Base-by-base conservation (phyloP, 1,284 basidiomycete genomes). In the Cystobasidium pallidum region DNA sequence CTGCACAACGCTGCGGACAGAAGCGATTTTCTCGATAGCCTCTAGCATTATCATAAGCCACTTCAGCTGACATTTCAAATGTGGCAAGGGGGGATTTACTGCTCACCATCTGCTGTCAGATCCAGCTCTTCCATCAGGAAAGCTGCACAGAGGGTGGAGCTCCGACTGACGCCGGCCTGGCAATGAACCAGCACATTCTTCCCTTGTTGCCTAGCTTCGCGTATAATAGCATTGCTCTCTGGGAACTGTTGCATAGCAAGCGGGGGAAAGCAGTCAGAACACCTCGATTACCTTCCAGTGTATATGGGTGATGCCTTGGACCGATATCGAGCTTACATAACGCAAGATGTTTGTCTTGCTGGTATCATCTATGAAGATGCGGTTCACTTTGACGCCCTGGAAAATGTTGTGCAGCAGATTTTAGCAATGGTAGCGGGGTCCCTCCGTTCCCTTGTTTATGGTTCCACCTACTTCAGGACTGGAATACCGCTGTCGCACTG, bases 121-220 rank as follows among this genome's bases (percentile, higher is more conserved):
- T 66, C 75, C 0, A 79, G 74, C 11, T 79, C 78, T 21, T 71
- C 54, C 80, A 82, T 82, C 10, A 82, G 74, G 64, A 80, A 82
- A 10, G 81, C 82, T 0, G 79, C 78, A 26, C 78, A 78, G 24
- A 82, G 78, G 2, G 79, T 77, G 1, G 78, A 74, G 54, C 80
- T 81, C 2, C 81, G 75, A 10, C 79, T 79, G 15, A 80, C 77
- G 10, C 81, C 81, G 0, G 81, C 81, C 65, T 82, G 81, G 58
- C 82, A 82, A 65, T 82, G 81, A 1, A 82, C 80, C 17, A 82
- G 77, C 0, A 82, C 79, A 26, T 77, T 78, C 3, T 79, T 77
- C 0, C 73, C 66, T 11, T 75, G 55, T n/a, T 73, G 19, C 19
- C 79, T 75, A n/a, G 76, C 78, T 10, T 72, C 34, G 3, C 76